Evolutionary conservation across 257 asterid species (phyloP), one percentile per base, ranked within the genome.

Genomic region (Coffea eugenioides): DNA sequence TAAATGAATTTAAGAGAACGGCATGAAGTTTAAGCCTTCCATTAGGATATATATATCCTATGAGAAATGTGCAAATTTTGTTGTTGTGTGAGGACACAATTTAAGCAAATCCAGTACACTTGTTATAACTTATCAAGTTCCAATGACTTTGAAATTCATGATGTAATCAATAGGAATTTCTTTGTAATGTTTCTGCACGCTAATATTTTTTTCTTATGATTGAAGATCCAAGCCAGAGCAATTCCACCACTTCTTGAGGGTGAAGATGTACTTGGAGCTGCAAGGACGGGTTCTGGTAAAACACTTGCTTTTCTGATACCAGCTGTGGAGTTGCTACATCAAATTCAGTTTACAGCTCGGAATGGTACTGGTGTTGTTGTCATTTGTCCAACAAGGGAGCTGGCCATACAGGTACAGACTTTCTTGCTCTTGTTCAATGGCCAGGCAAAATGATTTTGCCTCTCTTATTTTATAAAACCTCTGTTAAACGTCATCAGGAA

Each of bases 201-300:
- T 74, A 13, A 74, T 41, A n/a, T 16, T 34, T 72, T 25, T 8
- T 74, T 70, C 34, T 39, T 25, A 13, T 51, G 70, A 27, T 81
- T 86, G 83, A 75, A 96, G 99, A 94, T 96, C 79, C 99, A 96
- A 92, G 95, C 95, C n/a, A 87, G 94, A 81, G 82, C 97, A 16
- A 91, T 96, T 78, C 97, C 97, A 34, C 97, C 97, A 31, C 92
- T 96, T 74, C 51, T 94, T 80, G 95, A 90, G 83, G 98, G 97
- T 14, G 88, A 92, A 85, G 95, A 91, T 89, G 93, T 95, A 80
- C 97, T 95, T 39, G 99, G 99, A 84, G 97, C 99, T 85, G 99
- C 99, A 83, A 89, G 98, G 82, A 94, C 99, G 18, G 99, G 99
- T 82, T 96, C 99, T 0, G 98, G 99, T 52, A 96, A 96, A 88